Evolutionary conservation across 2,329 filamentous ascomycete species (phyloP).

Genomic region (Diaporthe caulivora): DNA sequence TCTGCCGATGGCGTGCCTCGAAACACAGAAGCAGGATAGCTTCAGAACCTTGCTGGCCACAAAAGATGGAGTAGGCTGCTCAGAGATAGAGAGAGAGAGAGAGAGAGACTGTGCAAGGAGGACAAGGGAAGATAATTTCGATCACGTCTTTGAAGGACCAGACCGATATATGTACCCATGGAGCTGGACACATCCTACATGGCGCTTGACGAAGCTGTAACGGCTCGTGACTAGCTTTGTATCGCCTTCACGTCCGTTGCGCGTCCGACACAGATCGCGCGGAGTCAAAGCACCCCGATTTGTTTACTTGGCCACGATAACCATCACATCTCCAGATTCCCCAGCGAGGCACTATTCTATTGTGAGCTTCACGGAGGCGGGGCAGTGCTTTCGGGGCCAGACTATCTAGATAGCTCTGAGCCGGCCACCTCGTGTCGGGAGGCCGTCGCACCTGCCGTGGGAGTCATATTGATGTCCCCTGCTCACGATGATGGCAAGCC

Average conservation of each 20-base stretch:
- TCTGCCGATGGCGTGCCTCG: background rate
- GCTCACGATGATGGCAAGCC: background rate
- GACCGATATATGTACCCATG: background rate
- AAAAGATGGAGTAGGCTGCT: background rate
- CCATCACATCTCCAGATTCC: background rate
- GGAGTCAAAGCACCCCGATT: background rate
- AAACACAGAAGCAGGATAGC: background rate
- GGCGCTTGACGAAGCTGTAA: background rate
- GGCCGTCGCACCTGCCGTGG: background rate
- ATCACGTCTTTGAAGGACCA: background rate
- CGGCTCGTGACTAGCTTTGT: background rate
- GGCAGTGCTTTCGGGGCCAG: too few species aligned
- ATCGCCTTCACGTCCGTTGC: background rate
- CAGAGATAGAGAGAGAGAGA: background rate
- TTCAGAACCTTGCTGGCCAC: background rate
- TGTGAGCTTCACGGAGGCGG: background rate
- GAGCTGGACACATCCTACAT: too few species aligned
- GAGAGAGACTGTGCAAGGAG: background rate
- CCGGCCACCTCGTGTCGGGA: background rate
- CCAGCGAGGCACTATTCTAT: background rate
- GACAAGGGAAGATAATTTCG: too few species aligned
- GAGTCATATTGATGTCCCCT: background rate
- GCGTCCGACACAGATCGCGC: background rate
- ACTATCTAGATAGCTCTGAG: background rate
- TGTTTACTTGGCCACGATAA: slow-evolving; percentile 11